Percentiles rank a stretch among this genome's conserved stretches.
These are phyloP conservation scores for Epichloe coenophiala DNA, from an alignment of 2,329 filamentous ascomycete genomes.

Conservation along the genomic window DNA sequence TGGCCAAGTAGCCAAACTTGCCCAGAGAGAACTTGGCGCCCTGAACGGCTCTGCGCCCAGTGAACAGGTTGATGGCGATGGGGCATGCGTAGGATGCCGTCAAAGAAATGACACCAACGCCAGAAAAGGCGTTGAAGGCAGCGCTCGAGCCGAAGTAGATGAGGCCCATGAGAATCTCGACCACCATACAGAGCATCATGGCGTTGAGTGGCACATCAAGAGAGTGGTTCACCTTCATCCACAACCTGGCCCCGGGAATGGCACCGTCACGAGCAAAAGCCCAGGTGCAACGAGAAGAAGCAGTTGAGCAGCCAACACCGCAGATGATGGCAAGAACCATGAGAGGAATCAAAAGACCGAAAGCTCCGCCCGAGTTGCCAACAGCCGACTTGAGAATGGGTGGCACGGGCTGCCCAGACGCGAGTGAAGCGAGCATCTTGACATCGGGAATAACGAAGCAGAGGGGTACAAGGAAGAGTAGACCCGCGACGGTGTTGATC, in stretches of 20 bases:
- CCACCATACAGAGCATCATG: slow-evolving; percentile 57
- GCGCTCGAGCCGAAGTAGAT: slow-evolving; percentile 57
- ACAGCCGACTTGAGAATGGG: slow-evolving; percentile 49
- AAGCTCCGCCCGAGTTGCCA: slow-evolving; percentile 45
- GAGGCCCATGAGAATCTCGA: slow-evolving; percentile 49
- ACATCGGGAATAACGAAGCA: slow-evolving; percentile 57
- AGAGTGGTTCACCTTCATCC: slow-evolving; percentile 46
- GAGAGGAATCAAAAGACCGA: slow-evolving; percentile 49
- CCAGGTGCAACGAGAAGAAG: slow-evolving; percentile 53
- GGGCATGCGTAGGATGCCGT: slow-evolving; percentile 56
- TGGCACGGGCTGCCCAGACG: slow-evolving; percentile 49
- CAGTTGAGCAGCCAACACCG: slow-evolving; percentile 56
- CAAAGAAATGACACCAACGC: slow-evolving; percentile 55
- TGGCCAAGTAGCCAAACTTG: slow-evolving; percentile 44
- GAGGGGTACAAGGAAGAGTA: slow-evolving; percentile 55
- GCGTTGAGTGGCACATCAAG: slow-evolving; percentile 56
- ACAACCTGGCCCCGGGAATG: slow-evolving; percentile 47
- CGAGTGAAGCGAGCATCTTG: slow-evolving; percentile 35
- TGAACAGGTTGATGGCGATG: slow-evolving; percentile 49
- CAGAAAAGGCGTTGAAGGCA: slow-evolving; percentile 61
- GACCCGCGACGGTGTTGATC: slow-evolving; percentile 52
- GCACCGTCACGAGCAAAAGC: slow-evolving; percentile 59
- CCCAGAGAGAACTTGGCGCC: slow-evolving; percentile 49
- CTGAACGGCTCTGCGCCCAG: slow-evolving; percentile 44
- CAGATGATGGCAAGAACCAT: slow-evolving; percentile 54